Evolutionary conservation across 768 basidiomycete genomes (phyloP).

Genomic region (Hemileccinum impolitum): DNA sequence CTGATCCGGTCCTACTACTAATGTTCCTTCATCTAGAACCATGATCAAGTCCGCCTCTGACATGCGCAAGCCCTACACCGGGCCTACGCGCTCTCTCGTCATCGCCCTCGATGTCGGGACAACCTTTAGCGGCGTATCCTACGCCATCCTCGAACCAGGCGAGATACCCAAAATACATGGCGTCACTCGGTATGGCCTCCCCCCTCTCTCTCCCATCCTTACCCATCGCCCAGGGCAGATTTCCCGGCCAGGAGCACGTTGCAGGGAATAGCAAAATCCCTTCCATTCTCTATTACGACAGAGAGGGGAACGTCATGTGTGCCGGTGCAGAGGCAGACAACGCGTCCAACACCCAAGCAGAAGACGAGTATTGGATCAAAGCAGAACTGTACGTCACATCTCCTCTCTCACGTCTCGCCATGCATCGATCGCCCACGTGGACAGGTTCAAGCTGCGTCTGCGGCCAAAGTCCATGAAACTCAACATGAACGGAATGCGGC

Average conservation of each 20-base stretch:
- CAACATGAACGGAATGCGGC: constrained; percentile 81
- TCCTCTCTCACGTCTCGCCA: not conserved
- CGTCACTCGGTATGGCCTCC: constrained; percentile 59
- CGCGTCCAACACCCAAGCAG: constrained; percentile 56
- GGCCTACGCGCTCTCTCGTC: constrained; percentile 60
- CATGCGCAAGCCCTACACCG: constrained; percentile 72
- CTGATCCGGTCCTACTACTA: not conserved
- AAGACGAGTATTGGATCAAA: constrained; percentile 76
- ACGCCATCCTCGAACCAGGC: constrained; percentile 77
- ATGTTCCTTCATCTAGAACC: constrained; percentile 11
- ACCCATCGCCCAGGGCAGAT: constrained; percentile 41
- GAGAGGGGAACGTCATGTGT: constrained; percentile 58
- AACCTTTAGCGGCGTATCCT: constrained; percentile 81
- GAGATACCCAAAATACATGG: constrained; percentile 80
- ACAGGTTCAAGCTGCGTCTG: constrained; percentile 76
- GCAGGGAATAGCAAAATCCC: constrained; percentile 85
- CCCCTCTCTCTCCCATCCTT: not conserved
- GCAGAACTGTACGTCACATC: constrained; percentile 61
- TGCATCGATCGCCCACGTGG: not conserved
- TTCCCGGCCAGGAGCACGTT: constrained; percentile 83
- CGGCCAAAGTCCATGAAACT: constrained; percentile 76
- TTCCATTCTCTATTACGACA: constrained; percentile 72
- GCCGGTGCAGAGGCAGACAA: constrained; percentile 78
- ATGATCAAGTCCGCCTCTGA: constrained; percentile 54
- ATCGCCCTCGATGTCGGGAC: constrained; percentile 82